A percentile compares a stretch with the other conserved stretches of the same genome.
Evolutionary conservation across 306 rosid genomes (phyloP).

Genomic region (Dryas octopetala): DNA sequence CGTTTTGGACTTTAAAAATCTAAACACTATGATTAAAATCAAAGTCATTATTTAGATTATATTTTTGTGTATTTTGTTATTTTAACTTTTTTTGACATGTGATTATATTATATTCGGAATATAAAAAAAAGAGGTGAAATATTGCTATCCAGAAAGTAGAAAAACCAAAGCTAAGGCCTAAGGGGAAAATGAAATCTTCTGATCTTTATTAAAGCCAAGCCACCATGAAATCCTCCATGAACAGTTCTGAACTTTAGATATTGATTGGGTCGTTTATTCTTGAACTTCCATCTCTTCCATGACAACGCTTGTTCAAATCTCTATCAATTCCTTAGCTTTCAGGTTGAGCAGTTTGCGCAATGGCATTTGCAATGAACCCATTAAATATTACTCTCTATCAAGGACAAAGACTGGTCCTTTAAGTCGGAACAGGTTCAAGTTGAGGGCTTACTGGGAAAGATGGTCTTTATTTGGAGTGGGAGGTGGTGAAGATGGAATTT

Average conservation of each 20-base stretch:
- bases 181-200: background rate
- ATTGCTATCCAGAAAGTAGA: background rate
- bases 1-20: too few relatives aligned
- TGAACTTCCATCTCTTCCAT: conserved; percentile 31
- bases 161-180: background rate
- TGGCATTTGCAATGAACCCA: conserved; percentile 40
- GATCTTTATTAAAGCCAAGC: background rate
- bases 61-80: too few relatives aligned
- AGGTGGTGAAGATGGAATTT: conserved; percentile 35
- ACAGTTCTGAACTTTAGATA: conserved; percentile 9
- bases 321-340: conserved; percentile 45
- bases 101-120: too few relatives aligned
- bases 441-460: conserved; percentile 37
- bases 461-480: conserved; percentile 30
- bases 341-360: conserved; percentile 33
- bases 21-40: too few relatives aligned
- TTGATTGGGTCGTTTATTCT: conserved; percentile 16
- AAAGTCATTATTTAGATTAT: too few relatives aligned
- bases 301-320: conserved; percentile 47
- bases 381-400: conserved; percentile 30
- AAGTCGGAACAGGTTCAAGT: conserved; percentile 32
- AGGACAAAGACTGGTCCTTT: conserved; percentile 40
- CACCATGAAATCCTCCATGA: conserved; percentile 21
- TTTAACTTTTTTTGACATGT: too few relatives aligned
- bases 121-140: background rate